phyloP scores from a whole-genome alignment of 352 stramenopile genomes.

The Salisapilia sapeloensis region DNA sequence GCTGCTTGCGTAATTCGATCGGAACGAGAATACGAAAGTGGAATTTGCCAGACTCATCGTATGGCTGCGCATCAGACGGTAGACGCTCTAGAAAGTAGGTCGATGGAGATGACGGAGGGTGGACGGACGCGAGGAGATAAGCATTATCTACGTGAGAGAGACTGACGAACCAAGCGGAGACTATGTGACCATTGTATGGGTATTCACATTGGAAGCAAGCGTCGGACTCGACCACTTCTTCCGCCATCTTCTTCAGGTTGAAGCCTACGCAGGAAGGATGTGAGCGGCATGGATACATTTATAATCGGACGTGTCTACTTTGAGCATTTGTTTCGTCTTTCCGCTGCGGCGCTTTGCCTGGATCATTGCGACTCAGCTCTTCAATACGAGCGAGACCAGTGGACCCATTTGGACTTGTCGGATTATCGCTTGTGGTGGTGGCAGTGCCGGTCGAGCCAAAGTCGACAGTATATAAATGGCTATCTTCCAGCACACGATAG shows the following conservation, averaged over 20 bases:
- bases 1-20: slow-evolving; percentile 48
- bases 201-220: slow-evolving; percentile 31
- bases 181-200: slow-evolving; percentile 19
- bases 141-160: slow-evolving; percentile 50
- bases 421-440: too few species aligned
- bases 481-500: slow-evolving; percentile 50
- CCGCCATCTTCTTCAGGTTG: slow-evolving; percentile 62
- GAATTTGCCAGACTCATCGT: slow-evolving; percentile 23
- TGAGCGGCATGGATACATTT: too few species aligned
- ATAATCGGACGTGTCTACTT: too few species aligned
- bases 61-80: slow-evolving; percentile 12
- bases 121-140: slow-evolving; percentile 47
- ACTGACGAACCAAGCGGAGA: slow-evolving; percentile 53
- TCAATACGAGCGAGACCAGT: too few species aligned
- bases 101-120: slow-evolving; percentile 2
- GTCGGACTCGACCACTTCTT: slow-evolving; percentile 45
- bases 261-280: slow-evolving; percentile 21
- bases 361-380: too few species aligned
- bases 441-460: slow-evolving; percentile 6
- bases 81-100: slow-evolving; percentile 14
- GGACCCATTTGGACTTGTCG: too few species aligned
- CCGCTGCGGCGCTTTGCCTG: too few species aligned
- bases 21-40: slow-evolving; percentile 67
- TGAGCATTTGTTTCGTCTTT: too few species aligned
- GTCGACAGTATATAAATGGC: slow-evolving; percentile 46